Conservation (phyloP, 768 basidiomycete species). For the Omphalotus guepiniiformis region DNA sequence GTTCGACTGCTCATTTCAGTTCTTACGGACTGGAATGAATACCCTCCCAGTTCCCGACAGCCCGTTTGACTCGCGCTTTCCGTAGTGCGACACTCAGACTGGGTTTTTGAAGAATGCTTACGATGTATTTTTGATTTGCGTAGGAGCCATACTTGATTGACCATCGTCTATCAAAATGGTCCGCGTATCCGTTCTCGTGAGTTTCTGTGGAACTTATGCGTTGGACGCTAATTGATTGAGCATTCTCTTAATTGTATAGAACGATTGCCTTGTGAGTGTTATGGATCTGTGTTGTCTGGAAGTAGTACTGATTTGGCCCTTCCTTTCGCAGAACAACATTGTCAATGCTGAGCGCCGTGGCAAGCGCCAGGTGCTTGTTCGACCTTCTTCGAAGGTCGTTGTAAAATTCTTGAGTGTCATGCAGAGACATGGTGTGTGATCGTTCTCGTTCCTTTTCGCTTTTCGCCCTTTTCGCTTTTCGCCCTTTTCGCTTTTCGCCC, state of each 20-base stretch:
- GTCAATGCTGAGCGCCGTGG: slow-evolving; percentile 99
- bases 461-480: slow-evolving; percentile 11
- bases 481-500: slow-evolving; percentile 8
- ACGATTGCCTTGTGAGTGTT: slow-evolving; percentile 49
- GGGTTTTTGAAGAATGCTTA: slow-evolving; percentile 34
- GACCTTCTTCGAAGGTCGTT: slow-evolving; percentile 96
- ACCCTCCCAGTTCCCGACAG: slow-evolving; percentile 9
- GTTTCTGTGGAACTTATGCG: slow-evolving; percentile 10
- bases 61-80: slow-evolving; percentile 79
- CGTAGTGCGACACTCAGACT: slow-evolving; percentile 81
- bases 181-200: slow-evolving; percentile 72
- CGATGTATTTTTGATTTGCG: slow-evolving; percentile 10
- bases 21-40: neutral
- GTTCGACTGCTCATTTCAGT: neutral
- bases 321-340: too few relatives aligned
- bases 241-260: too few relatives aligned
- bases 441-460: neutral
- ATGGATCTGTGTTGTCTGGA: too few relatives aligned
- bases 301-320: too few relatives aligned
- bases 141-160: slow-evolving; percentile 29
- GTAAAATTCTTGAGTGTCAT: slow-evolving; percentile 97
- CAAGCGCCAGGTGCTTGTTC: slow-evolving; percentile 98
- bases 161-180: slow-evolving; percentile 57
- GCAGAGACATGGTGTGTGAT: slow-evolving; percentile 93
- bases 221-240: neutral